phyloP scores from a whole-genome alignment of 108 stramenopile genomes.

The Nitzschia sp. region DNA sequence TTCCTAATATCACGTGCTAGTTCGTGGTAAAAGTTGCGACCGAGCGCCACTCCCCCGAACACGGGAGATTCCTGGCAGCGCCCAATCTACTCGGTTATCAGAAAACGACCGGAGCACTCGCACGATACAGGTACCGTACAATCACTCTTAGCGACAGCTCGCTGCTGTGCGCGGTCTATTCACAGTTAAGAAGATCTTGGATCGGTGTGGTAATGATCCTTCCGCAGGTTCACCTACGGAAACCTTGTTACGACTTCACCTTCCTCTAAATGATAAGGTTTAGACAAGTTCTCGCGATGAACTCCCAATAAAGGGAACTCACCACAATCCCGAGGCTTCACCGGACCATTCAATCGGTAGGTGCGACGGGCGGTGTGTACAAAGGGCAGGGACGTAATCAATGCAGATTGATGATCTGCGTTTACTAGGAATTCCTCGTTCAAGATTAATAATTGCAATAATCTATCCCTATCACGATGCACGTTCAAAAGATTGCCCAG shows the following conservation, averaged over 20 bases:
- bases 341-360: conserved; percentile 98
- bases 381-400: conserved; percentile 98
- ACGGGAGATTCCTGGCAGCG: neutral
- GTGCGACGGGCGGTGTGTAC: conserved; percentile 99
- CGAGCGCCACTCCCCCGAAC: neutral
- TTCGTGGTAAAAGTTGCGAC: neutral
- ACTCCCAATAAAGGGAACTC: conserved; percentile 67
- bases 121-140: neutral
- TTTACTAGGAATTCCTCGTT: conserved; percentile 99
- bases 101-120: neutral
- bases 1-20: neutral
- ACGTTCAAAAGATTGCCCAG: conserved; percentile 97
- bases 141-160: neutral
- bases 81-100: neutral
- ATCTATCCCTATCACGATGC: conserved; percentile 99
- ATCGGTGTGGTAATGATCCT: conserved; percentile 95
- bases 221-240: conserved; percentile 99
- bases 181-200: conserved; percentile 60
- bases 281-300: conserved; percentile 75
- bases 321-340: conserved; percentile 93
- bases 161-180: conserved; percentile 16
- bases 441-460: conserved; percentile 99
- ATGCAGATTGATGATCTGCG: conserved; percentile 96
- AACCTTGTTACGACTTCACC: conserved; percentile 99
- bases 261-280: conserved; percentile 97